Evolutionary conservation across 306 rosid genomes (phyloP).

Genomic region (Vachellia collinsii): DNA sequence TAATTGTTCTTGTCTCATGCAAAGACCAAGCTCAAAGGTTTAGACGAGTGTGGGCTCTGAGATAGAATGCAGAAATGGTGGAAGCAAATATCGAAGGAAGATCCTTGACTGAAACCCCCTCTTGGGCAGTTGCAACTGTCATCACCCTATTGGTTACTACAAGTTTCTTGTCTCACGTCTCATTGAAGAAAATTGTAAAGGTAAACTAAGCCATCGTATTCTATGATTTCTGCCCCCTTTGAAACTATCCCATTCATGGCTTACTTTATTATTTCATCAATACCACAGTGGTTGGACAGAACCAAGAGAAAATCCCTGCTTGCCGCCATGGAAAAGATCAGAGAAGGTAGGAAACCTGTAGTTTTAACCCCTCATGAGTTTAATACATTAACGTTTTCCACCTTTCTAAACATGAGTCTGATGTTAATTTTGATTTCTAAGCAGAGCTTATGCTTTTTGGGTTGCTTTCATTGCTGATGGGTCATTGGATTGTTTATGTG

Average conservation of each 20-base stretch:
- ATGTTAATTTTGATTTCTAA: conserved; percentile 28
- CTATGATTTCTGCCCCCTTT: conserved; percentile 1
- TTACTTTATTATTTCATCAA: background rate
- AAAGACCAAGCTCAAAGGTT: background rate
- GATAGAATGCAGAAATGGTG: conserved; percentile 46
- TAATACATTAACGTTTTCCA: conserved; percentile 6
- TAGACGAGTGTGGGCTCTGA: conserved; percentile 16
- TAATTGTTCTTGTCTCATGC: conserved; percentile 11
- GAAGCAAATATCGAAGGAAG: conserved; percentile 53
- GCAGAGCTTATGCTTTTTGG: conserved; percentile 94
- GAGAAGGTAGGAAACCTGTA: conserved; percentile 58
- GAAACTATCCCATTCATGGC: conserved; percentile 26
- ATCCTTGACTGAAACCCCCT: conserved; percentile 78
- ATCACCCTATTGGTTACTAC: conserved; percentile 61
- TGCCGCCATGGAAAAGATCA: conserved; percentile 81
- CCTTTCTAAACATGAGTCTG: background rate
- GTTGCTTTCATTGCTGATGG: conserved; percentile 84
- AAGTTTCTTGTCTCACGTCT: conserved; percentile 63
- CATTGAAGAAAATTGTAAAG: conserved; percentile 56
- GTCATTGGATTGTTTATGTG: conserved; percentile 81
- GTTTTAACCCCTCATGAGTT: conserved; percentile 4
- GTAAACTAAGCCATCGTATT: conserved; percentile 36
- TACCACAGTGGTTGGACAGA: conserved; percentile 67
- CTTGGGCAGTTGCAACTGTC: conserved; percentile 89
- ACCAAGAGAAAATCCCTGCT: conserved; percentile 83